These are phyloP conservation scores for Apiospora marii DNA, from an alignment of 2,329 filamentous ascomycete species.

Conservation along the genomic window DNA sequence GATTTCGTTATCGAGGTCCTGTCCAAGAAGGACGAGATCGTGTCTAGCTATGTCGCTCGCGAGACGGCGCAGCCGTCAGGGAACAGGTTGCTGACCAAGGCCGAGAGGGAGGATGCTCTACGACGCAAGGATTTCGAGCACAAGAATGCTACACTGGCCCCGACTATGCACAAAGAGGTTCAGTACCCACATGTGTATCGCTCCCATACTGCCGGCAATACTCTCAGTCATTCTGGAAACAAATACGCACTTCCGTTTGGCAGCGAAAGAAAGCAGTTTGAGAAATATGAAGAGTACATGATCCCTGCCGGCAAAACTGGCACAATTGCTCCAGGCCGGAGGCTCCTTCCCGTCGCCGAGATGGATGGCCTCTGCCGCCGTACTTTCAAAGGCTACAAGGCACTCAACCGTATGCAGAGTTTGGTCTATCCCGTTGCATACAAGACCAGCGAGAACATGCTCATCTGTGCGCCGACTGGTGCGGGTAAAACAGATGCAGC, in stretches of 20 bases:
- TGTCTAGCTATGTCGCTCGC: constrained; percentile 52
- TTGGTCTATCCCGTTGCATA: constrained; percentile 95
- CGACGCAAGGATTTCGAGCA: constrained; percentile 81
- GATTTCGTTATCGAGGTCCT: constrained; percentile 95
- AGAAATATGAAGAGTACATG: constrained; percentile 88
- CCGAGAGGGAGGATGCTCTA: constrained; percentile 81
- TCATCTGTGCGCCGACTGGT: constrained; percentile 97
- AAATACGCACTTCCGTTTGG: constrained; percentile 85
- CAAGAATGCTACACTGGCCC: constrained; percentile 76
- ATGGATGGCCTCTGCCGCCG: constrained; percentile 87
- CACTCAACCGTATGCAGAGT: constrained; percentile 97
- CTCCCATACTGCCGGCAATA: constrained; percentile 83
- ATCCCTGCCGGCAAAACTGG: constrained; percentile 87
- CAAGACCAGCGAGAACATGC: constrained; percentile 96
- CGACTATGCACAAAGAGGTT: constrained; percentile 74
- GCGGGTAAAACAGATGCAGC: constrained; percentile 98
- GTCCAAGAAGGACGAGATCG: constrained; percentile 74
- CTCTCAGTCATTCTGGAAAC: constrained; percentile 78
- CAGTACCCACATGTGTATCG: constrained; percentile 96
- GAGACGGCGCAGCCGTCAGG: constrained; percentile 45
- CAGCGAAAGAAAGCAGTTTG: constrained; percentile 71
- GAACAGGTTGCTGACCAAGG: constrained; percentile 71
- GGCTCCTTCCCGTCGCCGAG: constrained; percentile 78
- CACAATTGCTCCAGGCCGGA: constrained; percentile 74
- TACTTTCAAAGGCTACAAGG: constrained; percentile 95